Conservation (phyloP, 208 protist species). For the Trypanosoma boissoni region DNA sequence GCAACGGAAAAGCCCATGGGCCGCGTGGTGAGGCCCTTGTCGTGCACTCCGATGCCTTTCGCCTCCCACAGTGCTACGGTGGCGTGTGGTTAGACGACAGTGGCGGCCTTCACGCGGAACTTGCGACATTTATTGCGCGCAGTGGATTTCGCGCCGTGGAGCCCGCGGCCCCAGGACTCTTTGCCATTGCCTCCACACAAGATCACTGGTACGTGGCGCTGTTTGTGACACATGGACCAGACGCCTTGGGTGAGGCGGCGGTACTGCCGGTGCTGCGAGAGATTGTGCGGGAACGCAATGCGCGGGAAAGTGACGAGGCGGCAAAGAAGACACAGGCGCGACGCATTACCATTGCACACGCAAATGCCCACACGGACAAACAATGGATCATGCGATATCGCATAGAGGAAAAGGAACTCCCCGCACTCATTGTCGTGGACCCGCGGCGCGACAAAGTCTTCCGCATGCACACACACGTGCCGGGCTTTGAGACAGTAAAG, state of each 20-base stretch:
- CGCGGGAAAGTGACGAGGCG: no score
- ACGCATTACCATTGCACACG: conserved; percentile 55
- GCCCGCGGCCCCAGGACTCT: conserved; percentile 44
- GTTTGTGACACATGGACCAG: conserved; percentile 44
- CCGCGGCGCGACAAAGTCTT: conserved; percentile 64
- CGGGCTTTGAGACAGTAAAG: conserved; percentile 69
- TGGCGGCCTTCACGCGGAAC: conserved; percentile 25
- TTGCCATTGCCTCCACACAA: conserved; percentile 35
- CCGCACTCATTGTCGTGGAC: conserved; percentile 79
- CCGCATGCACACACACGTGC: conserved; percentile 49
- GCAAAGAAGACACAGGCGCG: conserved; percentile 31
- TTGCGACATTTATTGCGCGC: conserved; percentile 46
- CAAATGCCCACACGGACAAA: conserved; percentile 39
- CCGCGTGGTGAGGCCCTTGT: conserved; percentile 69
- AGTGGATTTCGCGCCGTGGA: conserved; percentile 79
- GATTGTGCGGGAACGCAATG: conserved; percentile 50
- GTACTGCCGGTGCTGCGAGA: conserved; percentile 71
- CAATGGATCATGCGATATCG: conserved; percentile 66
- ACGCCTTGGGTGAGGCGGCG: conserved; percentile 38
- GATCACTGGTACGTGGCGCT: conserved; percentile 66
- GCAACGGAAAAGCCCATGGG: conserved; percentile 33
- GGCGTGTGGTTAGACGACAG: conserved; percentile 51
- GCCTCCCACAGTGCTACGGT: conserved; percentile 59
- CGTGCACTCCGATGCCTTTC: conserved; percentile 55
- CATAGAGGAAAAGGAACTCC: conserved; percentile 49